A percentile compares a stretch with the other conserved stretches of the same genome.
Evolutionary conservation across 2,329 filamentous ascomycete species (phyloP).

Genomic region (Akanthomyces dipterigenus): DNA sequence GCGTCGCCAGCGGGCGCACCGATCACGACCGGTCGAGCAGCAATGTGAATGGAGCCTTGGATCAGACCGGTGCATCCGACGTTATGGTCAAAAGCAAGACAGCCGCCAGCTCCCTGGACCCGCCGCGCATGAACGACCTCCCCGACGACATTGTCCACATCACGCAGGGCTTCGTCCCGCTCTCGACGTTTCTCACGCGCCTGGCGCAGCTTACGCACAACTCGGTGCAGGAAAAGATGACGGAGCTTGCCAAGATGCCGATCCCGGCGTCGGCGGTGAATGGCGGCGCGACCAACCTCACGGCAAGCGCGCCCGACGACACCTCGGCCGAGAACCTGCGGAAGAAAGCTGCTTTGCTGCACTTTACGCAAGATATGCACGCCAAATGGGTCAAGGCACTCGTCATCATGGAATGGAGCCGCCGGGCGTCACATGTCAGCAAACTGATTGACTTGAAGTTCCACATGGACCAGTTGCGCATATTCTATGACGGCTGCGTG

Average conservation of each 20-base stretch:
- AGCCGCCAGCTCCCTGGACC: conserved; percentile 20
- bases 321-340: conserved; percentile 57
- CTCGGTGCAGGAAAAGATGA: conserved; percentile 63
- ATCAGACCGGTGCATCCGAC: conserved; percentile 25
- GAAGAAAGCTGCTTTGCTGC: conserved; percentile 70
- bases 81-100: conserved; percentile 24
- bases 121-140: conserved; percentile 47
- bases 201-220: conserved; percentile 80
- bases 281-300: conserved; percentile 38
- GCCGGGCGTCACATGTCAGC: conserved; percentile 70
- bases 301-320: conserved; percentile 40
- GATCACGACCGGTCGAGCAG: conserved; percentile 47
- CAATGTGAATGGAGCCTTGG: conserved; percentile 36
- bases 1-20: conserved; percentile 45
- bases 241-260: conserved; percentile 63
- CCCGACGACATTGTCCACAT: conserved; percentile 64
- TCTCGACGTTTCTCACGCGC: conserved; percentile 68
- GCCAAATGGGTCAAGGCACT: conserved; percentile 89
- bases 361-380: conserved; percentile 73
- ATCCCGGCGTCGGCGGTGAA: conserved; percentile 45
- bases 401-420: conserved; percentile 85
- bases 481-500: conserved; percentile 53
- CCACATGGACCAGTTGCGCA: conserved; percentile 60
- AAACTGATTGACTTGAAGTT: conserved; percentile 81
- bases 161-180: conserved; percentile 66